Evolutionary conservation across 2,329 filamentous ascomycete genomes (phyloP), one percentile per base, ranked within the genome.

Genomic region (Hypoxylon sp.): DNA sequence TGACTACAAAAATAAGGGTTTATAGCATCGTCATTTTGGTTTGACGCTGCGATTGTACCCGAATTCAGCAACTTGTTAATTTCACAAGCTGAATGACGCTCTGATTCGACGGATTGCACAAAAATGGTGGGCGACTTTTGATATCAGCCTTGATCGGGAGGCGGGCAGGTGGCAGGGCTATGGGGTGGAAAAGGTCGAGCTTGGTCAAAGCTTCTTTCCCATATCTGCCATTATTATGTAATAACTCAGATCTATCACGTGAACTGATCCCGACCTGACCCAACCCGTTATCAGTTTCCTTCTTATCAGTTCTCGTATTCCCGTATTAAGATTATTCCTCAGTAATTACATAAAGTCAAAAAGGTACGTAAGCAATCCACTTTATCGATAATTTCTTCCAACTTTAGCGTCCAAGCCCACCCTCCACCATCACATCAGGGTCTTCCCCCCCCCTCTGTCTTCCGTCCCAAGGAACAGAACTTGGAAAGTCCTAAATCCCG

Each of bases 51-150:
- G 35, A 58, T 68, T 39, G 47, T 54, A 61, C 59, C 60, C 48
- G 54, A 65, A 70, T 70, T 65, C 67, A 70, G 57, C 69, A 67
- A 71, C 66, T 70, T 71, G 66, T 71, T 63, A 67, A 71, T 54
- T 71, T 71, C 67, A 69, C 63, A 50, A 63, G 67, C 60, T 51
- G 62, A 33, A 71, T 71, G 66, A 71, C 69, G 66, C 66, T 70
- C 66, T 71, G 69, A 71, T 71, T 71, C 69, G 69, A 65, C 53
- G 50, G 53, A 58, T 24, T 31, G 39, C 17, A 56, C 22, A 62
- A 64, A 65, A 65, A 60, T 66, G 68, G 68, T 68, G 68, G 66
- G 62, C 55, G 35, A 57, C 51, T 35, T 58, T 52, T 24, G 17
- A 52, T 44, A 44, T 44, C 39, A 44, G 22, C 39, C 39, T 44